A percentile compares a stretch with the other conserved stretches of the same genome.
phyloP scores from a whole-genome alignment of 805 yeast genomes.

The Clavispora fructus region DNA sequence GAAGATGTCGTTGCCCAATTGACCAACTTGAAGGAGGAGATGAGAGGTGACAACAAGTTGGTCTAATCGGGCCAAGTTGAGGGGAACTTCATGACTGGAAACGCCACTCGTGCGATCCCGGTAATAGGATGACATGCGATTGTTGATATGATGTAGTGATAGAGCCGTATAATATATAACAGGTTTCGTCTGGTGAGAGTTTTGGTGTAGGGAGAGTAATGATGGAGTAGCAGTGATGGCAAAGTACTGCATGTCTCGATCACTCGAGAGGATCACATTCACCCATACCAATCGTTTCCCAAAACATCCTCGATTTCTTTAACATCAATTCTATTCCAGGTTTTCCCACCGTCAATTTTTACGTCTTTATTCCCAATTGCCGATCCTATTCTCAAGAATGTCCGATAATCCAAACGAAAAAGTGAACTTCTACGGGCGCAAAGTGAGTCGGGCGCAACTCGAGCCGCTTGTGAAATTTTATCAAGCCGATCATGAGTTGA shows the following conservation, averaged over 20 bases:
- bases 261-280: neutral
- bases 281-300: neutral
- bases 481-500: conserved; percentile 42
- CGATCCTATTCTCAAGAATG: neutral
- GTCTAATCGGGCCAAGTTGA: conserved; percentile 3
- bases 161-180: neutral
- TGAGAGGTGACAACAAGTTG: conserved; percentile 62
- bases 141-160: neutral
- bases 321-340: too few species aligned
- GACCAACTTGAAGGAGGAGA: conserved; percentile 60
- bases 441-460: conserved; percentile 30
- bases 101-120: neutral
- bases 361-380: neutral
- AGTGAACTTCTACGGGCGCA: conserved; percentile 11
- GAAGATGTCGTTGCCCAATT: conserved; percentile 70
- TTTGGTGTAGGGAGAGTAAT: too few species aligned
- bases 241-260: neutral
- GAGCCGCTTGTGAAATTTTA: conserved; percentile 41
- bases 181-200: neutral
- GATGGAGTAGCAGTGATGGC: neutral
- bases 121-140: neutral
- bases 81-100: neutral
- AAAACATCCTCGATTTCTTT: too few species aligned
- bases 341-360: too few species aligned
- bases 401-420: conserved; percentile 1